Evolutionary conservation across 179 eudicot species (phyloP), one percentile per base, ranked within the genome.

Genomic region (Beta macrorhiza): DNA sequence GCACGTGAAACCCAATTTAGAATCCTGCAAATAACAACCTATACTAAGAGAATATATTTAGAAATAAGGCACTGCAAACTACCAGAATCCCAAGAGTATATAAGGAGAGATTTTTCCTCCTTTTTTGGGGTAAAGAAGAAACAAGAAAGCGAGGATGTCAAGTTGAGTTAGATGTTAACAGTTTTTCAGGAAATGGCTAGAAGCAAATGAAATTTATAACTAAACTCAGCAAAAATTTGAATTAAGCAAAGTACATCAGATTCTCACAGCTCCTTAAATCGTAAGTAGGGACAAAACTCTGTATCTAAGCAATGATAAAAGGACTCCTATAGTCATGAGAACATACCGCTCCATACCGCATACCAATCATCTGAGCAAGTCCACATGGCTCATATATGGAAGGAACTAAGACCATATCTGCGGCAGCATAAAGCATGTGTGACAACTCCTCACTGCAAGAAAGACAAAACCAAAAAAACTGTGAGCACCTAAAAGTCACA

Each of bases 321-420:
- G 45, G 52, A 63, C 11, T 10, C 22, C 47, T 10, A 42, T 77
- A 72, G n/a, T 16, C 55, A 45, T 20, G 47, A 69, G 22, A 73
- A 82, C 82, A 67, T 84, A 93, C 98, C 82, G 95, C 91, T 86
- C 98, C 98, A 80, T 93, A 93, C 71, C 97, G 93, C 98, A 93
- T 93, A 86, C 95, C 97, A 79, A 93, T 90, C 97, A 93, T 89
- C 84, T 92, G 98, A 79, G 97, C 90, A 76, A 94, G 97, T 77
- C 97, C 95, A 84, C 97, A 94, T 69, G 98, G 98, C 90, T 93
- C 98, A 73, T 90, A 94, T 78, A 94, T 87, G 73, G 97, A 94
- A 64, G 98, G 97, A 84, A 93, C 95, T 89, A 94, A 85, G 67
- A 94, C 93, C 89, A 94, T 88, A 87, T 93, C 95, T 19, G 97